These are phyloP conservation scores for Phaeosphaeria sp. DNA, from an alignment of 2,329 filamentous ascomycete species.

Conservation along the genomic window DNA sequence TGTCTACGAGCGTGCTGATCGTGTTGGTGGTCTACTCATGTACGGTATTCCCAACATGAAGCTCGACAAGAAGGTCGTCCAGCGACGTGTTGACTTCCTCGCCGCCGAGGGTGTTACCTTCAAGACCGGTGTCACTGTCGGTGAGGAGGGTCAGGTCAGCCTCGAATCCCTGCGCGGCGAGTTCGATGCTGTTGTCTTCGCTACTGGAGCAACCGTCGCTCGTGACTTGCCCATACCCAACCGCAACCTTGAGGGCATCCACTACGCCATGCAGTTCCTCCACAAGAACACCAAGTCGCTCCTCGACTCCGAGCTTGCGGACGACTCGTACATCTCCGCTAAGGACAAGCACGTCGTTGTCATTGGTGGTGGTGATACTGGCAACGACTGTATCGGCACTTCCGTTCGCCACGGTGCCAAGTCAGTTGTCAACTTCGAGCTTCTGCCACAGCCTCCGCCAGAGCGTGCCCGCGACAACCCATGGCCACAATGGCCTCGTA, in stretches of 20 bases:
- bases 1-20: conserved; percentile 91
- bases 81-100: conserved; percentile 95
- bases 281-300: conserved; percentile 98
- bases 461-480: conserved; percentile 94
- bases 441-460: conserved; percentile 88
- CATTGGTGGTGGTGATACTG: conserved; percentile 96
- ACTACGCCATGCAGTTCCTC: conserved; percentile 97
- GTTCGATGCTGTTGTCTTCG: conserved; percentile 86
- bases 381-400: conserved; percentile 97
- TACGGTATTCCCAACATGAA: conserved; percentile 99
- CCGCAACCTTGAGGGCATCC: conserved; percentile 86
- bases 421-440: conserved; percentile 95
- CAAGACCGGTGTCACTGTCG: conserved; percentile 78
- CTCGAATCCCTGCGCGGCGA: conserved; percentile 75
- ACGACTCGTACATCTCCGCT: conserved; percentile 88
- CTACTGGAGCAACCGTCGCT: conserved; percentile 90
- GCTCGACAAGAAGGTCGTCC: conserved; percentile 96
- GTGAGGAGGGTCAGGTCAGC: conserved; percentile 73
- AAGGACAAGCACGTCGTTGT: conserved; percentile 96
- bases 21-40: conserved; percentile 91
- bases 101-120: conserved; percentile 85
- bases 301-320: conserved; percentile 85
- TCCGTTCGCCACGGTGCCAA: conserved; percentile 95
- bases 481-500: conserved; percentile 97
- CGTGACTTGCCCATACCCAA: conserved; percentile 91